These are phyloP conservation scores for Aspergillus sp. DNA, from an alignment of 2,329 filamentous ascomycete species.

Conservation along the genomic window DNA sequence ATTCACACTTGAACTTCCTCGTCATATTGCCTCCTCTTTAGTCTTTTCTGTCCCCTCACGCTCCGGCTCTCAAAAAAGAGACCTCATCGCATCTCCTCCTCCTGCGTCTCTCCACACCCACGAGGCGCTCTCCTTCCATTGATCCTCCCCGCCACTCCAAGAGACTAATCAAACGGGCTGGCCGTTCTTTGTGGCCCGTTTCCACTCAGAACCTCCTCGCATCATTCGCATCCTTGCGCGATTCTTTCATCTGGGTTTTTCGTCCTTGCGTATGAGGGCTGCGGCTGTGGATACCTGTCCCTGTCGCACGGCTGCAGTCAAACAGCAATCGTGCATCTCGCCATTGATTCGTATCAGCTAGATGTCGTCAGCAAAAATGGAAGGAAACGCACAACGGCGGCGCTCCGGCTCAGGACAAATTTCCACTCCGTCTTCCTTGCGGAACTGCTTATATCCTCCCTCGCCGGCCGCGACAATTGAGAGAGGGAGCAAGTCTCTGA, in stretches of 20 bases:
- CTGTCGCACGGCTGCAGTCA: slow-evolving; percentile 19
- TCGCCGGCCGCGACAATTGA: slow-evolving; percentile 19
- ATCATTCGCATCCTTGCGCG: slow-evolving; percentile 18
- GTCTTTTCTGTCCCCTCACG: slow-evolving; percentile 16
- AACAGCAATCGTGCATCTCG: slow-evolving; percentile 24
- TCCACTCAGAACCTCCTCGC: slow-evolving; percentile 9
- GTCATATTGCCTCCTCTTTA: slow-evolving; percentile 8
- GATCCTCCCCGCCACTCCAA: slow-evolving; percentile 1
- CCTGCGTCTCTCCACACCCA: neutral
- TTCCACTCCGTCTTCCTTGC: slow-evolving; percentile 24
- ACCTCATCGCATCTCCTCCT: neutral
- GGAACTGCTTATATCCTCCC: slow-evolving; percentile 26
- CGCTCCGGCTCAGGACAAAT: slow-evolving; percentile 26
- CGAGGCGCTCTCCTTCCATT: neutral
- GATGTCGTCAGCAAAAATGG: slow-evolving; percentile 24
- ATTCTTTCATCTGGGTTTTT: slow-evolving; percentile 11
- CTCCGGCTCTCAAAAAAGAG: neutral
- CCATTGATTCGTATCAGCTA: slow-evolving; percentile 26
- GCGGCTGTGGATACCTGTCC: slow-evolving; percentile 17
- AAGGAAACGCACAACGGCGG: slow-evolving; percentile 26
- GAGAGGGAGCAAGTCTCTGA: slow-evolving; percentile 20
- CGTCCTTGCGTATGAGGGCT: slow-evolving; percentile 8
- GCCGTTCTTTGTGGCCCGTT: slow-evolving; percentile 11
- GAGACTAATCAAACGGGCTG: slow-evolving; percentile 12
- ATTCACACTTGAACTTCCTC: slow-evolving; percentile 1